Conservation (phyloP, 2,329 filamentous ascomycete genomes). For the Colletotrichum horii region DNA sequence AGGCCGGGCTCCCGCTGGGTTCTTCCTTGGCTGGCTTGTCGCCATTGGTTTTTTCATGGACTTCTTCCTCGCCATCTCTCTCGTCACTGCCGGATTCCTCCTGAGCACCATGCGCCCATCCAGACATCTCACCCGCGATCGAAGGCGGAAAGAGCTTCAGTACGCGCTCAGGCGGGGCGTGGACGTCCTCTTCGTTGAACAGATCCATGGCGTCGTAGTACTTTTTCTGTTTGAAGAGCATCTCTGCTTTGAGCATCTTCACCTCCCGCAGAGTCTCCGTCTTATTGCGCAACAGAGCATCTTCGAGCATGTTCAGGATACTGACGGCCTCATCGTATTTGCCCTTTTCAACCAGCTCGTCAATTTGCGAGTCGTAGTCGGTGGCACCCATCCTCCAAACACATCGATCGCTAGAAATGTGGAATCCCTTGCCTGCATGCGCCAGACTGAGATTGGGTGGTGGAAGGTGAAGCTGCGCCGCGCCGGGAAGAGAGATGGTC, state of each 20-base stretch:
- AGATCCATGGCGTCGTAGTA: constrained; percentile 88
- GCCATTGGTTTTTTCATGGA: constrained; percentile 36
- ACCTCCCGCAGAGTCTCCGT: constrained; percentile 79
- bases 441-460: constrained; percentile 93
- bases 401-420: constrained; percentile 87
- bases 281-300: constrained; percentile 87
- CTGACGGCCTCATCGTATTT: constrained; percentile 92
- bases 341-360: constrained; percentile 75
- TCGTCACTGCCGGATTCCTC: constrained; percentile 49
- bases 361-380: constrained; percentile 88
- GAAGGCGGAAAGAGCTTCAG: constrained; percentile 81
- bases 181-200: constrained; percentile 82
- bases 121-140: constrained; percentile 83
- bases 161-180: constrained; percentile 87
- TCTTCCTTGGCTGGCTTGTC: constrained; percentile 33
- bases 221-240: constrained; percentile 80
- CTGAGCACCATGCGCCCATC: constrained; percentile 45
- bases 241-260: constrained; percentile 90
- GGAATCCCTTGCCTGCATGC: constrained; percentile 93
- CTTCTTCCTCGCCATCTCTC: constrained; percentile 33
- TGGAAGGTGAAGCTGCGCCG: constrained; percentile 86
- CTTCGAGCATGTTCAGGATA: constrained; percentile 86
- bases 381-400: constrained; percentile 97
- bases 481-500: constrained; percentile 80
- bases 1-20: constrained; percentile 28